Evolutionary conservation across 768 basidiomycete species (phyloP), one percentile per base, ranked within the genome.

Genomic region (Auricularia sp.): DNA sequence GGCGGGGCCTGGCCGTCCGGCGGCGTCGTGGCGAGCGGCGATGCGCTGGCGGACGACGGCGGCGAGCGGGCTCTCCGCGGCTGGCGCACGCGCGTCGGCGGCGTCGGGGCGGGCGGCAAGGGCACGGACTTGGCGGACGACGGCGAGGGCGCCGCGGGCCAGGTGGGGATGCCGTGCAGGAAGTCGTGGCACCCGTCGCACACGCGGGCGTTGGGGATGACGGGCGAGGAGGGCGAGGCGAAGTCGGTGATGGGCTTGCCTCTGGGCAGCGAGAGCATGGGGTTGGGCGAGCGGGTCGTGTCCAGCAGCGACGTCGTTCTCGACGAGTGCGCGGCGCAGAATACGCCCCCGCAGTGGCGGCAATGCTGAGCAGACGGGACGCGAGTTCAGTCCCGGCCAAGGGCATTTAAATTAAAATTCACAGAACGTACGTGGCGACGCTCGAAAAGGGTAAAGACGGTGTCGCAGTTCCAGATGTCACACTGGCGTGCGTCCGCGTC

Each of bases 331-430:
- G 80, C 73, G 60, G 73, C 73, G 75, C 90, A 92, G 72, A 85
- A 91, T 36, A 91, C 77, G 67, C 88, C 88, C 61, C 90, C 90
- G 68, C 90, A 91, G 72, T 91, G 91, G 72, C 90, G 83, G 74
- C 90, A 92, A 66, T 92, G 90, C 87, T 88, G 71, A 47, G 63
- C n/a, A 36, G 29, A 61, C 36, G 53, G n/a, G 39, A 14, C 39
- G 39, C 39, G 39, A 42, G 12, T 7, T 42, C 39, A 42, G 39
- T 42, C 39, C 39, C 39, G 8, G 39, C 12, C 39, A 14, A 42
- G 39, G 4, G 8, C 39, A 42, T 42, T 42, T 42, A 8, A 8
- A 4, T 42, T 42, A 42, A 42, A 8, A 14, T 14, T 7, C 7
- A 4, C 39, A 36, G 59, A 16, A 80, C 87, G 70, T 71, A 88